phyloP scores from a whole-genome alignment of 176 grass and related monocot species.

The Phoenix roebelenii region DNA sequence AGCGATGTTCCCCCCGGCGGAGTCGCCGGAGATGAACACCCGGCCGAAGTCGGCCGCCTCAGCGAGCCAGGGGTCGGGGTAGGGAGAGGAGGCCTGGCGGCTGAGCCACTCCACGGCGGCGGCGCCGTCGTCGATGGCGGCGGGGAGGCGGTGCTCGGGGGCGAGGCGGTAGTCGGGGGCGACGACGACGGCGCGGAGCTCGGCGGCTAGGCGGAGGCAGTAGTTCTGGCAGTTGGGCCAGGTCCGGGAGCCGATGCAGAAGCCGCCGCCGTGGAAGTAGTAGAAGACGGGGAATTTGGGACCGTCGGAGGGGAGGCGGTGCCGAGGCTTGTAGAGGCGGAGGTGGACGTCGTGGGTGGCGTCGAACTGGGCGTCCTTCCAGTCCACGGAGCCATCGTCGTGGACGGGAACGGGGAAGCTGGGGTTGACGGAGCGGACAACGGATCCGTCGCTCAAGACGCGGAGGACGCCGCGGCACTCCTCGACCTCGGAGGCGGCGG shows the following conservation, averaged over 20 bases:
- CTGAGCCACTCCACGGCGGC: slow-evolving; percentile 38
- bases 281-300: slow-evolving; percentile 8
- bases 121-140: slow-evolving; percentile 41
- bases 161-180: slow-evolving; percentile 85
- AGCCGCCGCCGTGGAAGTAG: slow-evolving; percentile 19
- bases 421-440: background rate
- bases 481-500: slow-evolving; percentile 2
- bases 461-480: slow-evolving; percentile 10
- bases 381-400: slow-evolving; percentile 16
- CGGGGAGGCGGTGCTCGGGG: slow-evolving; percentile 69
- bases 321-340: slow-evolving; percentile 17
- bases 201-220: slow-evolving; percentile 18
- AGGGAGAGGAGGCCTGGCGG: background rate
- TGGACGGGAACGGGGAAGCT: background rate
- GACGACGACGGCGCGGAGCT: slow-evolving; percentile 37
- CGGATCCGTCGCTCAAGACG: slow-evolving; percentile 8
- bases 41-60: slow-evolving; percentile 36
- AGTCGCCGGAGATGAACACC: slow-evolving; percentile 73
- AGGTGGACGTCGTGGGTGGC: slow-evolving; percentile 6
- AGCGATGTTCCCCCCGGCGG: slow-evolving; percentile 60
- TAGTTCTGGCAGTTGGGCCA: slow-evolving; percentile 17
- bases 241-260: slow-evolving; percentile 19
- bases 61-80: slow-evolving; percentile 43
- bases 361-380: slow-evolving; percentile 12
- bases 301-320: too few species aligned